Conservation (phyloP, 1,139 yeast genomes). For the Protomyces inouyei region DNA sequence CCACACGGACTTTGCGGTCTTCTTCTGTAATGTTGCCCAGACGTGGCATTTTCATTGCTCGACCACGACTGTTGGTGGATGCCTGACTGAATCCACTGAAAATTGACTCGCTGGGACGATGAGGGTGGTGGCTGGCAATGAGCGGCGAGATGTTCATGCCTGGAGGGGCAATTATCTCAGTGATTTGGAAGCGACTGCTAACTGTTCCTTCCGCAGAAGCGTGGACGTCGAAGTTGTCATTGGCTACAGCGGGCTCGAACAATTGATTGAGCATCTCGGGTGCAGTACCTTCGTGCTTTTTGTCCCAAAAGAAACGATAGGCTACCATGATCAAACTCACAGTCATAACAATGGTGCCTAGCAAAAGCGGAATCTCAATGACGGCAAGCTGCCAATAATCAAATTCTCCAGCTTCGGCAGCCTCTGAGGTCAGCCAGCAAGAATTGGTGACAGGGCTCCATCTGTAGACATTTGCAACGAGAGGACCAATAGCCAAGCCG, state of each 20-base stretch:
- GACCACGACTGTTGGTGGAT: background rate
- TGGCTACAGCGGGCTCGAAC: constrained; percentile 9
- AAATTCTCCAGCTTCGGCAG: constrained; percentile 1
- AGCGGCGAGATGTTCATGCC: background rate
- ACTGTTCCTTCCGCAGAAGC: background rate
- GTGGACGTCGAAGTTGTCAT: background rate
- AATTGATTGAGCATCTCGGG: constrained; percentile 17
- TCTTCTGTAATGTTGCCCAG: background rate
- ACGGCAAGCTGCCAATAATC: constrained; percentile 17
- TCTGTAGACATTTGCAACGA: constrained; percentile 2
- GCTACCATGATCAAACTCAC: constrained; percentile 9
- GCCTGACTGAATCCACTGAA: background rate
- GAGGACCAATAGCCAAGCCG: constrained; percentile 6
- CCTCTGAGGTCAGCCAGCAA: constrained; percentile 13
- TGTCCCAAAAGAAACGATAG: constrained; percentile 1
- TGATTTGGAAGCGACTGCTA: background rate
- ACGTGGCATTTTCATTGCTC: background rate
- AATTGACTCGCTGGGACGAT: background rate
- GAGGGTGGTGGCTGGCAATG: background rate
- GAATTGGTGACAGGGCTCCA: constrained; percentile 5
- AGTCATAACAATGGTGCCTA: constrained; percentile 19
- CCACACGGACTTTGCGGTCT: constrained; percentile 6
- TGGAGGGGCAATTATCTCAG: background rate
- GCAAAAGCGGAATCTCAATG: constrained; percentile 11
- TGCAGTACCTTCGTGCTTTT: background rate